A percentile compares a stretch with the other conserved stretches of the same genome.
Conservation (phyloP, 306 rosid genomes). For the Fagus sylvatica region DNA sequence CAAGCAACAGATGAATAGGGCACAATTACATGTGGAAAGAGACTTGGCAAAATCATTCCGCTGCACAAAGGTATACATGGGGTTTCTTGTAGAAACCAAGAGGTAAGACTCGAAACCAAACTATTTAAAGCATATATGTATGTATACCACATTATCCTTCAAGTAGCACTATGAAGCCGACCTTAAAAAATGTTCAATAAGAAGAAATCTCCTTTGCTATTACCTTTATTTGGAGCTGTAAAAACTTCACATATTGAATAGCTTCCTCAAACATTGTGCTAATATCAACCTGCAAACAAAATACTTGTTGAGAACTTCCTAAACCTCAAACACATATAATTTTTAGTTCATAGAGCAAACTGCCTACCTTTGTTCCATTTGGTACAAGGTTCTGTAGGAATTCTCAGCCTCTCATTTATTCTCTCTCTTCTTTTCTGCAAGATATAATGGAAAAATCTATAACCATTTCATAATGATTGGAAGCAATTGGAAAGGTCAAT, state of each 20-base stretch:
- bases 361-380: slow-evolving; percentile 83
- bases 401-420: slow-evolving; percentile 83
- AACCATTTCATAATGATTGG: background rate
- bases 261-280: slow-evolving; percentile 99
- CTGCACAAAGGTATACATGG: no score
- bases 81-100: no score
- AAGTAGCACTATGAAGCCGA: background rate
- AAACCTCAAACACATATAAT: background rate
- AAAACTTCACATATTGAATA: slow-evolving; percentile 82
- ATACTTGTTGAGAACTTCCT: slow-evolving; percentile 13
- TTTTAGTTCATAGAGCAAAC: slow-evolving; percentile 8
- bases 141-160: no score
- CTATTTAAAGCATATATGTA: no score
- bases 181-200: background rate
- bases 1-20: no score
- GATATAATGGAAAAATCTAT: slow-evolving; percentile 17
- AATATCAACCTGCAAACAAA: slow-evolving; percentile 73
- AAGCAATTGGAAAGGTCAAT: no score
- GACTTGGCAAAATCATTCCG: no score
- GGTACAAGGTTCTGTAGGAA: slow-evolving; percentile 80
- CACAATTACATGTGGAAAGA: no score
- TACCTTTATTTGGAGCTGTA: slow-evolving; percentile 94
- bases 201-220: slow-evolving; percentile 11
- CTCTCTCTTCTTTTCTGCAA: slow-evolving; percentile 94
- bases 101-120: no score